These are phyloP conservation scores for Penicillium sp. DNA, from an alignment of 2,329 filamentous ascomycete species.

Conservation along the genomic window DNA sequence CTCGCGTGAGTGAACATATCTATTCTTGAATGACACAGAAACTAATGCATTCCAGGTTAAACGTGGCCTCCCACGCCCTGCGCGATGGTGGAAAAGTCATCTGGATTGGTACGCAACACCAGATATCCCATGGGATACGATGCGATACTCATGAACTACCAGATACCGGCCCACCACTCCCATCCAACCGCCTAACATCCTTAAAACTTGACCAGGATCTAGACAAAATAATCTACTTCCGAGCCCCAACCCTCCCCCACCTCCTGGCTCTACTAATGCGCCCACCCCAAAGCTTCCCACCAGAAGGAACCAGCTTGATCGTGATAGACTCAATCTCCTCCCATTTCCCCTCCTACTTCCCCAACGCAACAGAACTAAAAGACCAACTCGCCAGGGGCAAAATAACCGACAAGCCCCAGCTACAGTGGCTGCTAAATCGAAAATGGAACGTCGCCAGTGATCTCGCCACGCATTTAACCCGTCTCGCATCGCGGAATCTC, in stretches of 20 bases:
- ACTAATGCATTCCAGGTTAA: too few relatives aligned
- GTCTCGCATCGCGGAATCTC: conserved; percentile 70
- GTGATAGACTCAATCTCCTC: conserved; percentile 79
- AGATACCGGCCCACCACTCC: conserved; percentile 57
- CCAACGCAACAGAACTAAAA: conserved; percentile 55
- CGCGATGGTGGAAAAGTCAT: conserved; percentile 66
- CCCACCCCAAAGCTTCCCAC: conserved; percentile 67
- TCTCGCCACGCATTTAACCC: conserved; percentile 64
- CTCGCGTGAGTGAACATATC: conserved; percentile 72
- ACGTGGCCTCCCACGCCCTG: conserved; percentile 68
- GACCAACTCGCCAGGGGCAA: conserved; percentile 31
- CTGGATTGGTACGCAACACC: conserved; percentile 72
- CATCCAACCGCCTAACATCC: conserved; percentile 55
- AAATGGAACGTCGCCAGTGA: conserved; percentile 68
- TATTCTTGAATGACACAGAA: too few relatives aligned
- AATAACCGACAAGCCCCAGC: conserved; percentile 46
- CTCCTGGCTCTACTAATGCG: conserved; percentile 73
- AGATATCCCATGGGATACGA: not conserved
- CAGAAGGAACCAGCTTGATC: conserved; percentile 66
- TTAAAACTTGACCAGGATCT: not conserved
- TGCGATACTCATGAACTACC: not conserved
- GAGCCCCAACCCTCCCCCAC: conserved; percentile 63
- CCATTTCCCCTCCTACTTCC: conserved; percentile 76
- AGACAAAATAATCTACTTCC: conserved; percentile 67
- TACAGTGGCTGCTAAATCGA: conserved; percentile 40